Evolutionary conservation across 371 early-diverging fungal species (phyloP).

Genomic region (Hamiltosporidium tvaerminnensis): DNA sequence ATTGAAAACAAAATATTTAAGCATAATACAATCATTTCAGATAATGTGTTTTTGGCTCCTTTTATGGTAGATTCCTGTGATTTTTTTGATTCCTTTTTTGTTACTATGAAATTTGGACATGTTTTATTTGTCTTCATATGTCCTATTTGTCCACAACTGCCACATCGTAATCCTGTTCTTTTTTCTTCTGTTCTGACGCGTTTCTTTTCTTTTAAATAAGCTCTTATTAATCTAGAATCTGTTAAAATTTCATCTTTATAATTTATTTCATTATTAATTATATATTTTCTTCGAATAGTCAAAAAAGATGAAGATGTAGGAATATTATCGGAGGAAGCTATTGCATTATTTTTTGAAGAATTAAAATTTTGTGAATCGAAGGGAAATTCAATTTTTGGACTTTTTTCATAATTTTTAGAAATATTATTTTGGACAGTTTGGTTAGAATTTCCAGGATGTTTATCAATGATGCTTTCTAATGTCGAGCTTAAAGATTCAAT

Average conservation of each 20-base stretch:
- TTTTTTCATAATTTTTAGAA: no score
- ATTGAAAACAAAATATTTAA: slow-evolving; percentile 33
- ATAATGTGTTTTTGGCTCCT: slow-evolving; percentile 31
- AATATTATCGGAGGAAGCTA: no score
- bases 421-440: no score
- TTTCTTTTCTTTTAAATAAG: slow-evolving; percentile 51
- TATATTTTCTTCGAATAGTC: slow-evolving; percentile 43
- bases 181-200: slow-evolving; percentile 41
- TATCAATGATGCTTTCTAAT: no score
- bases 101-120: slow-evolving; percentile 46
- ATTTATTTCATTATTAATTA: slow-evolving; percentile 14
- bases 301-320: slow-evolving; percentile 6
- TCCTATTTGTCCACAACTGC: slow-evolving; percentile 52
- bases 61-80: slow-evolving; percentile 33
- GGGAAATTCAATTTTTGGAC: no score
- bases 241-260: slow-evolving; percentile 40
- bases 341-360: no score
- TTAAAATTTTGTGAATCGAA: no score
- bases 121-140: slow-evolving; percentile 55
- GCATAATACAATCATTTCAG: slow-evolving; percentile 31
- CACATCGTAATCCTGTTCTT: slow-evolving; percentile 44
- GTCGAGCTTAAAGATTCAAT: background rate
- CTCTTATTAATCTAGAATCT: slow-evolving; percentile 44
- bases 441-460: no score
- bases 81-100: slow-evolving; percentile 25